Conservation (phyloP, 352 stramenopile genomes). For the Globisporangium carolinianum region DNA sequence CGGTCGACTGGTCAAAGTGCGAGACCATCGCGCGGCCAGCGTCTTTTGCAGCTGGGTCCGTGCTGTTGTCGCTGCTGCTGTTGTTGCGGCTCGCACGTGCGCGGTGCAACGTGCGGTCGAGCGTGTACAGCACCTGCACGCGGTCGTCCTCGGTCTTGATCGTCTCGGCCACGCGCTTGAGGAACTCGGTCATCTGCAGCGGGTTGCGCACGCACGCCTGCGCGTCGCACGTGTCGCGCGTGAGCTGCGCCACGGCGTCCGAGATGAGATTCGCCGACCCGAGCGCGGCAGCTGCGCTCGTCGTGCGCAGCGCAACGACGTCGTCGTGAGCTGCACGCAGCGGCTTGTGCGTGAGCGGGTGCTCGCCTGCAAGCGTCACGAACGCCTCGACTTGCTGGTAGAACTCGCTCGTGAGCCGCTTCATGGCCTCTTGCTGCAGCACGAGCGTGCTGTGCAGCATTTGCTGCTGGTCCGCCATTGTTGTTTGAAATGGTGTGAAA, state of each 20-base stretch:
- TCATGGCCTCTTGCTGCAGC: conserved; percentile 43
- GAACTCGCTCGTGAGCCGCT: conserved; percentile 36
- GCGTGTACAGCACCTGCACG: conserved; percentile 46
- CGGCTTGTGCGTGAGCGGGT: conserved; percentile 35
- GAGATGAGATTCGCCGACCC: conserved; percentile 35
- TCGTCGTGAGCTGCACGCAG: conserved; percentile 10
- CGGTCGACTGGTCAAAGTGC: conserved; percentile 48
- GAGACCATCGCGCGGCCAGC: conserved; percentile 18
- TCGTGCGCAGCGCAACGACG: conserved; percentile 26
- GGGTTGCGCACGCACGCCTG: conserved; percentile 28
- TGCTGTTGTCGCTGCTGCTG: not conserved
- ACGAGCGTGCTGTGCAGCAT: conserved; percentile 55
- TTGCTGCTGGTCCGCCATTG: conserved; percentile 8
- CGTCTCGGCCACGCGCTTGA: conserved; percentile 22
- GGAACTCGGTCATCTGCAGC: conserved; percentile 31
- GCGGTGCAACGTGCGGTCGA: conserved; percentile 40
- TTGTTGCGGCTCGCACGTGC: conserved; percentile 5
- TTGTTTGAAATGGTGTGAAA: no score
- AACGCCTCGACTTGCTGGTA: conserved; percentile 67
- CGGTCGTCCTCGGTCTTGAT: conserved; percentile 45
- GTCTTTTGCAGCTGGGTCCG: no score
- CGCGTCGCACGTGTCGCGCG: conserved; percentile 29
- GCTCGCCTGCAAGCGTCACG: conserved; percentile 39
- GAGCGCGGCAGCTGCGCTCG: conserved; percentile 4
- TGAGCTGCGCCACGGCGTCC: conserved; percentile 26